These are phyloP conservation scores for Eutrema yunnanense DNA, from an alignment of 345 rosid genomes.

Conservation along the genomic window DNA sequence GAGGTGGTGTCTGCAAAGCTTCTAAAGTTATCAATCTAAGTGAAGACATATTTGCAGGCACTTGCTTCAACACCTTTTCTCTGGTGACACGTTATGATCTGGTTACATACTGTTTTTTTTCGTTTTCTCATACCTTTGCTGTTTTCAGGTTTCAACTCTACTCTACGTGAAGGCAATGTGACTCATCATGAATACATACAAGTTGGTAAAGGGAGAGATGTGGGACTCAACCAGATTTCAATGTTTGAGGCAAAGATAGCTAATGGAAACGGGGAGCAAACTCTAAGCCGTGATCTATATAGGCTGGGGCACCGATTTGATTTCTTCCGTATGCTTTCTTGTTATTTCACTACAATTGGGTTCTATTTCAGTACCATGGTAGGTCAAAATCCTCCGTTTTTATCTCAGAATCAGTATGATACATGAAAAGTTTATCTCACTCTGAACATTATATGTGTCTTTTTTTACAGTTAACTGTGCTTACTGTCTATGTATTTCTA, in stretches of 20 bases:
- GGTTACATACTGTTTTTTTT: not conserved
- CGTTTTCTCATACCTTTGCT: not conserved
- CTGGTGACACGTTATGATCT: conserved; percentile 7
- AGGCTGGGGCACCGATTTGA: conserved; percentile 88
- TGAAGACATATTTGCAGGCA: conserved; percentile 83
- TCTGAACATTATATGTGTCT: not conserved
- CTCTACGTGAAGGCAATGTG: conserved; percentile 77
- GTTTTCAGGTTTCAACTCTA: conserved; percentile 76
- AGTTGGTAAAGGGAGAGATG: conserved; percentile 95
- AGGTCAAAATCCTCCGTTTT: not conserved
- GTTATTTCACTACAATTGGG: conserved; percentile 80
- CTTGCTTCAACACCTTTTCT: conserved; percentile 25
- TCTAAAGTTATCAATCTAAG: conserved; percentile 82
- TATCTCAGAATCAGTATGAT: not conserved
- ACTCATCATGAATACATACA: conserved; percentile 95
- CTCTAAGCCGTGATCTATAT: conserved; percentile 74
- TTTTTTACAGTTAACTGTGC: conserved; percentile 47
- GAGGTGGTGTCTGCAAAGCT: conserved; percentile 94
- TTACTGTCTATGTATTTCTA: conserved; percentile 52
- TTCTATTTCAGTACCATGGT: conserved; percentile 90
- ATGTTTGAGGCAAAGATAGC: conserved; percentile 92
- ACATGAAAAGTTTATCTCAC: not conserved
- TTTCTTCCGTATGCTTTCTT: conserved; percentile 88
- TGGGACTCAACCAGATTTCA: conserved; percentile 94
- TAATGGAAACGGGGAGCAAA: conserved; percentile 88